A percentile compares a stretch with the other conserved stretches of the same genome.
Conservation (phyloP, 2,329 filamentous ascomycete species). For the Diaporthe helianthi region DNA sequence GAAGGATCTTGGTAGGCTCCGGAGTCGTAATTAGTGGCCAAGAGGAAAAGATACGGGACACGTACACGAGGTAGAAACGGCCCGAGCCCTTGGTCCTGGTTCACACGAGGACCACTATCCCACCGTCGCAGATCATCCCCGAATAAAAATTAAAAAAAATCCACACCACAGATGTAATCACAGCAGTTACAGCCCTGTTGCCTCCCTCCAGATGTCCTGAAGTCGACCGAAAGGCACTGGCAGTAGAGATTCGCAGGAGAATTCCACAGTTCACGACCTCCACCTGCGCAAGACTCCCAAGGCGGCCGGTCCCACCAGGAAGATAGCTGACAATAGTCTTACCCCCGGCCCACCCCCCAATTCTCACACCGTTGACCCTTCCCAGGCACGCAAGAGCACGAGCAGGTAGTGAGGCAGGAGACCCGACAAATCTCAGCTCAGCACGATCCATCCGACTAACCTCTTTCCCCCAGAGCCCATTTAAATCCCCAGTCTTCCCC, state of each 20-base stretch:
- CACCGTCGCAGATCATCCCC: not conserved
- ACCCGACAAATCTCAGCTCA: not conserved
- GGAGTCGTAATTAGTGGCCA: no score
- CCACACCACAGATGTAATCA: not conserved
- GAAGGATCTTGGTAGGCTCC: not conserved
- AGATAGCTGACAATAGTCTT: not conserved
- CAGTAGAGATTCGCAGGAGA: not conserved
- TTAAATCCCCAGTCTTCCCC: not conserved
- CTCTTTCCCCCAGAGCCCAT: not conserved
- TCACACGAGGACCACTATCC: not conserved
- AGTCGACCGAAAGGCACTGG: not conserved
- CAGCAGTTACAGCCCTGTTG: not conserved
- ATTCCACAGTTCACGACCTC: not conserved
- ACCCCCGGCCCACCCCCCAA: no score
- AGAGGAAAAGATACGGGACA: not conserved
- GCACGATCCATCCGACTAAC: not conserved
- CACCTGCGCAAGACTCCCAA: not conserved
- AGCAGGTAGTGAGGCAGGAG: no score
- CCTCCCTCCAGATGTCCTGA: no score
- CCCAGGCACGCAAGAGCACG: not conserved
- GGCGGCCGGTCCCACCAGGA: slow-evolving; percentile 1
- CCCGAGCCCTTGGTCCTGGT: not conserved
- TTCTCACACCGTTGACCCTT: no score
- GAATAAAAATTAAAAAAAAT: no score
- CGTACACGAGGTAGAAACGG: not conserved